phyloP scores from a whole-genome alignment of 495 filamentous ascomycete species.

The Chaetomium cochliodes region DNA sequence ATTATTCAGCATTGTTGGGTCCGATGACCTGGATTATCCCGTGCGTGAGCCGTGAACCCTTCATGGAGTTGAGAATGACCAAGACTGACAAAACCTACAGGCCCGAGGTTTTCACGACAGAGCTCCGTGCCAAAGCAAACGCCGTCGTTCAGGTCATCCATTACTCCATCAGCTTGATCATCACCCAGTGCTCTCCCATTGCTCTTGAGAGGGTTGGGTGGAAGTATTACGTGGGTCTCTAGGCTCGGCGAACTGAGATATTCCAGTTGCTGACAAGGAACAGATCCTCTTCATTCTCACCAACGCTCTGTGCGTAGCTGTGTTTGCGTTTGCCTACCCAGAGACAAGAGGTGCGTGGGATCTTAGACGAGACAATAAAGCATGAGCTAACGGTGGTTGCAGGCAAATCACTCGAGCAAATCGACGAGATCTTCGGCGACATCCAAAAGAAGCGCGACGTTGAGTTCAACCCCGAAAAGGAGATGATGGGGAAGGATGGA shows the following conservation, averaged over 20 bases:
- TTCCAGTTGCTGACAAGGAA: background rate
- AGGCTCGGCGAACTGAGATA: background rate
- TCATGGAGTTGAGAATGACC: background rate
- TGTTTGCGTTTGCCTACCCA: constrained; percentile 51
- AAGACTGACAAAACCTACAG: constrained; percentile 18
- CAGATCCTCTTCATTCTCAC: constrained; percentile 54
- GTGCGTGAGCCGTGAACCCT: constrained; percentile 22
- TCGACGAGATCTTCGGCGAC: constrained; percentile 48
- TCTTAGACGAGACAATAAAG: background rate
- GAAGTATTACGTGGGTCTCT: constrained; percentile 44
- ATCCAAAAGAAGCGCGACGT: constrained; percentile 17
- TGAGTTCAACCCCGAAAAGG: background rate
- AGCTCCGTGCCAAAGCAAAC: constrained; percentile 54
- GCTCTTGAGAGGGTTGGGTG: constrained; percentile 49
- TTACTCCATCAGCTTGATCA: constrained; percentile 55
- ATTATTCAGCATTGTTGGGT: constrained; percentile 56
- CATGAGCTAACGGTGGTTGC: background rate
- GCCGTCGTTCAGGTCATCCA: constrained; percentile 54
- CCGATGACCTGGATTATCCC: constrained; percentile 58
- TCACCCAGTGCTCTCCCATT: constrained; percentile 57
- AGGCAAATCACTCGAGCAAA: constrained; percentile 53
- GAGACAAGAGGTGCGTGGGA: constrained; percentile 47
- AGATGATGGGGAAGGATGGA: background rate
- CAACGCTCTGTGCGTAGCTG: constrained; percentile 46
- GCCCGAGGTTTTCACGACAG: constrained; percentile 58